A percentile compares a stretch with the other conserved stretches of the same genome.
These are phyloP conservation scores for Malassezia dermatis DNA, from an alignment of 1,284 basidiomycete genomes.

Conservation along the genomic window DNA sequence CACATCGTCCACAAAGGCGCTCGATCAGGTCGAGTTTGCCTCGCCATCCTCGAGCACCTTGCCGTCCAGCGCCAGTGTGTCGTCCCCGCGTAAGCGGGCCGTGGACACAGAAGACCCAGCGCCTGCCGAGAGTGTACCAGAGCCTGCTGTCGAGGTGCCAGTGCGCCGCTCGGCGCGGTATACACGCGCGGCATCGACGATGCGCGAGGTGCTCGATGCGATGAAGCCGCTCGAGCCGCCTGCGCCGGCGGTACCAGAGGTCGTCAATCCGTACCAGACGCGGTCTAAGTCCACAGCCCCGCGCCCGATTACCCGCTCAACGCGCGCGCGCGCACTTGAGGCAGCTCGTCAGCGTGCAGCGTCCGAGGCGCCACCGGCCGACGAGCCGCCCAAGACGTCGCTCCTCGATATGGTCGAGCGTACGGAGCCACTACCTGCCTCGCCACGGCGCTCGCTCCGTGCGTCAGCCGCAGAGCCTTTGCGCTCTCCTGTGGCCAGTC, in stretches of 20 bases:
- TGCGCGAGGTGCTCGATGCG: constrained; percentile 29
- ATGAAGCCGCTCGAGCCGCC: constrained; percentile 21
- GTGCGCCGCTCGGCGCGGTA: constrained; percentile 10
- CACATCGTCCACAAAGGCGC: neutral
- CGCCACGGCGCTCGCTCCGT: constrained; percentile 10
- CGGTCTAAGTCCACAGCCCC: constrained; percentile 8
- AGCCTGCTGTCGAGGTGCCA: neutral
- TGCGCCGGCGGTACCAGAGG: constrained; percentile 25
- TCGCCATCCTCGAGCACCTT: neutral
- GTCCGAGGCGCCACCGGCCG: constrained; percentile 14
- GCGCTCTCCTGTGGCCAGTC: neutral
- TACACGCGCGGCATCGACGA: constrained; percentile 28
- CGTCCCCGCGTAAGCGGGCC: constrained; percentile 5
- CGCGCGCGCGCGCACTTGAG: constrained; percentile 30
- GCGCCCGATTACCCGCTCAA: constrained; percentile 20
- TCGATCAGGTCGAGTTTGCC: neutral
- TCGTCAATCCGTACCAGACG: constrained; percentile 39
- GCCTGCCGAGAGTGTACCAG: neutral
- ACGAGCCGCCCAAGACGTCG: constrained; percentile 23
- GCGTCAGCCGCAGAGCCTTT: neutral
- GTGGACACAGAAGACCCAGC: neutral
- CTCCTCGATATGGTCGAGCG: constrained; percentile 35
- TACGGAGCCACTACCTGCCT: constrained; percentile 21
- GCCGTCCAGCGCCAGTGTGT: neutral
- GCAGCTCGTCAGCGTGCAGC: constrained; percentile 14